Percentiles rank a stretch among this genome's conserved stretches.
Conservation (phyloP, 441 rosid genomes). For the Codiaeum variegatum region DNA sequence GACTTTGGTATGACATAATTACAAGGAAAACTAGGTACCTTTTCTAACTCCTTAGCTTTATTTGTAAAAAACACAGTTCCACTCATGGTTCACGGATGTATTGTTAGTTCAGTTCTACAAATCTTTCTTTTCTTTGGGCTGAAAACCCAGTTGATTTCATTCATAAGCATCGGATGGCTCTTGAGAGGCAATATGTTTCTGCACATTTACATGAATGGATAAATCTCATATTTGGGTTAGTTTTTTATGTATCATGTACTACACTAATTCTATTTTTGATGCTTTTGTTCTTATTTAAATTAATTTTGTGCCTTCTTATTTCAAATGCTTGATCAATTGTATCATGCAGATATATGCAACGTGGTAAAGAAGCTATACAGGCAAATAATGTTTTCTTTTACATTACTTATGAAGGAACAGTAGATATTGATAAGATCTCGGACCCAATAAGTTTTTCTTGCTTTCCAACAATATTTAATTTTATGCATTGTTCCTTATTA, state of each 20-base stretch:
- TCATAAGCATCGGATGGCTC: constrained; percentile 91
- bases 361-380: constrained; percentile 95
- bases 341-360: constrained; percentile 82
- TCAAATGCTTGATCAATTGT: constrained; percentile 21
- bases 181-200: constrained; percentile 96
- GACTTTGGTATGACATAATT: constrained; percentile 91
- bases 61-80: not conserved
- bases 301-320: not conserved
- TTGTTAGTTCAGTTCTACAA: constrained; percentile 1
- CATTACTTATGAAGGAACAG: constrained; percentile 95
- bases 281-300: constrained; percentile 9
- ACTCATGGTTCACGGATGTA: not conserved
- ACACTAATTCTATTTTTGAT: constrained; percentile 14
- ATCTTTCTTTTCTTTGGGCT: constrained; percentile 65
- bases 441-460: constrained; percentile 66
- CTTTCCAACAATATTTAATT: constrained; percentile 20
- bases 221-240: constrained; percentile 95
- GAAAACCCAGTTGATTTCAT: constrained; percentile 90
- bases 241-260: constrained; percentile 19
- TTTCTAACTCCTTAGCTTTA: constrained; percentile 6
- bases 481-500: constrained; percentile 15
- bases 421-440: constrained; percentile 85
- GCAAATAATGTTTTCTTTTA: constrained; percentile 98
- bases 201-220: constrained; percentile 98
- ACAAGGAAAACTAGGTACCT: constrained; percentile 90